phyloP scores from a whole-genome alignment of 2,329 filamentous ascomycete genomes.

The Aspergillus vadensis region DNA sequence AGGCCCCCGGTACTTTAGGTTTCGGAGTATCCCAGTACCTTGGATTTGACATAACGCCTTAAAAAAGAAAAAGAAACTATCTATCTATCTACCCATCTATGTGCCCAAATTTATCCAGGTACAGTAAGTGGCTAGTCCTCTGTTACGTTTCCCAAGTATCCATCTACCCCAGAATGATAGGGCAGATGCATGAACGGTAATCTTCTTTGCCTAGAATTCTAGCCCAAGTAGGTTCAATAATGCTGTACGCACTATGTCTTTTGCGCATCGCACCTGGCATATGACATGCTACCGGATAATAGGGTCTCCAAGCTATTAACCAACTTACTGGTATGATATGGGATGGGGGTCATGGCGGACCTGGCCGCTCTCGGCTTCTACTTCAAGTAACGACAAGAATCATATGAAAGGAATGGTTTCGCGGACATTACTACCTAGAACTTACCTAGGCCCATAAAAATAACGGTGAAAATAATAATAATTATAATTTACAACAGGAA shows the following conservation, averaged over 20 bases:
- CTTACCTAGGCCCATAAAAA: too few species aligned
- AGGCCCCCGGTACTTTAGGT: not conserved
- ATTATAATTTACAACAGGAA: too few species aligned
- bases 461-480: too few species aligned
- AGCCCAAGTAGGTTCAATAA: slow-evolving; percentile 7
- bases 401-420: slow-evolving; percentile 8
- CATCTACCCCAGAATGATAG: slow-evolving; percentile 1
- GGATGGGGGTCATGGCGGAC: not conserved
- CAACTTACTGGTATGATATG: not conserved
- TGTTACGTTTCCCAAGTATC: not conserved
- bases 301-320: slow-evolving; percentile 2
- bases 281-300: slow-evolving; percentile 17
- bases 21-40: not conserved
- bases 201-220: not conserved
- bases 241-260: slow-evolving; percentile 3
- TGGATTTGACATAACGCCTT: slow-evolving; percentile 2
- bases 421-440: not conserved
- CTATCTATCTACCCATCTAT: too few species aligned
- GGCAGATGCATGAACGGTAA: slow-evolving; percentile 1
- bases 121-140: not conserved
- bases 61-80: too few species aligned
- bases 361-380: not conserved
- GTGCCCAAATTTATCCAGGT: too few species aligned
- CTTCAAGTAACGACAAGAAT: slow-evolving; percentile 4
- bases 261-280: slow-evolving; percentile 12